Conservation (phyloP, 495 filamentous ascomycete genomes). For the Xylaria grammica region DNA sequence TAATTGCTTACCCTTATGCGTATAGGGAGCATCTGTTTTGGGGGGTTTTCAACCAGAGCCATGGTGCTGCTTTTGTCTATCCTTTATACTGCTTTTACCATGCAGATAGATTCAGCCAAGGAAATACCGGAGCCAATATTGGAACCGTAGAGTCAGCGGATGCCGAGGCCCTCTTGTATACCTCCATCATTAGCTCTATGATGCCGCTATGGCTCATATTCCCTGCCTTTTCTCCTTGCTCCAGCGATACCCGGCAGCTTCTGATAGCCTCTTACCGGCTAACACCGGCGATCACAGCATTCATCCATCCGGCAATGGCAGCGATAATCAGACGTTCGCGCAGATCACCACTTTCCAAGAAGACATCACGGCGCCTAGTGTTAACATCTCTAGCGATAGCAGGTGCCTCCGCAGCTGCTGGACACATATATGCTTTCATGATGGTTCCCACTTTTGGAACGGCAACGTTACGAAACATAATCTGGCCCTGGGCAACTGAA, state of each 20-base stretch:
- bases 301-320: not conserved
- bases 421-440: not conserved
- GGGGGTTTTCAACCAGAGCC: conserved; percentile 9
- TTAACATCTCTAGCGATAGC: not conserved
- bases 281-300: not conserved
- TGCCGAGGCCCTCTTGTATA: not conserved
- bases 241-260: not conserved
- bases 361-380: not conserved
- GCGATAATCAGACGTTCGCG: not conserved
- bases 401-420: not conserved
- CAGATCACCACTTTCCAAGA: not conserved
- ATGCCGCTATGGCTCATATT: not conserved
- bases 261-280: conserved; percentile 2
- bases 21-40: conserved; percentile 4
- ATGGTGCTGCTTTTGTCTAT: conserved; percentile 7
- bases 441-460: not conserved
- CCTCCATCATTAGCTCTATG: not conserved
- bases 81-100: conserved; percentile 3
- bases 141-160: not conserved
- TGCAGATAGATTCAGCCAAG: not conserved
- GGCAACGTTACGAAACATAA: not conserved
- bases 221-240: not conserved
- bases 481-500: conserved; percentile 3
- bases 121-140: not conserved
- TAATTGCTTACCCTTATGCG: not conserved